Conservation (phyloP, 2,329 filamentous ascomycete genomes). For the Alternaria panax region DNA sequence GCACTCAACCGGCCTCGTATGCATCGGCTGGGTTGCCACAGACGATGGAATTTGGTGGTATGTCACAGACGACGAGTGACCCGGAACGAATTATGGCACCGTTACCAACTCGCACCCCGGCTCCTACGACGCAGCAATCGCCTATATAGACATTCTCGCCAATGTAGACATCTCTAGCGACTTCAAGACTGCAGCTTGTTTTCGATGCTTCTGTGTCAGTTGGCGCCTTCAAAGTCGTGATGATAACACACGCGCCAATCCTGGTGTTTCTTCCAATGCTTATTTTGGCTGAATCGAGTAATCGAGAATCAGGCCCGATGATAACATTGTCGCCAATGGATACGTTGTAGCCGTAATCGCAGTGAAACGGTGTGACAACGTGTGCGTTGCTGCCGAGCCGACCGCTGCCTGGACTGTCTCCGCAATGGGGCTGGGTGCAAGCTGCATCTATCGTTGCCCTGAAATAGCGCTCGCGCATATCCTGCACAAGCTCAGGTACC, state of each 20-base stretch:
- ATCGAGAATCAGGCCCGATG: slow-evolving; percentile 79
- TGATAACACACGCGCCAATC: neutral
- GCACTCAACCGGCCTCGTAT: slow-evolving; percentile 1
- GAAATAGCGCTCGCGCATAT: slow-evolving; percentile 74
- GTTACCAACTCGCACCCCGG: slow-evolving; percentile 61
- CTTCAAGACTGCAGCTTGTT: neutral
- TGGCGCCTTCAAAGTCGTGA: neutral
- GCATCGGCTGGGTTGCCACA: slow-evolving; percentile 53
- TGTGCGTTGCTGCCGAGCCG: slow-evolving; percentile 76
- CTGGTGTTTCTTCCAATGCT: neutral
- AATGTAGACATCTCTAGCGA: slow-evolving; percentile 1
- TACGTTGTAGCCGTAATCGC: slow-evolving; percentile 96
- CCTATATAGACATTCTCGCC: slow-evolving; percentile 61
- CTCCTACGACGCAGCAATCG: slow-evolving; percentile 65
- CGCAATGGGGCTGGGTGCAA: slow-evolving; percentile 43
- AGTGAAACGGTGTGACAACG: slow-evolving; percentile 87
- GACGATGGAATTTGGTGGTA: slow-evolving; percentile 55
- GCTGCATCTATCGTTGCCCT: slow-evolving; percentile 73
- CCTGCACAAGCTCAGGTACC: slow-evolving; percentile 69
- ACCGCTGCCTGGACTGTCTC: slow-evolving; percentile 49
- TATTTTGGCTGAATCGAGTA: slow-evolving; percentile 74
- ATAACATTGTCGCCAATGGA: slow-evolving; percentile 82
- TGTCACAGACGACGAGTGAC: slow-evolving; percentile 61
- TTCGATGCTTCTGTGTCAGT: neutral
- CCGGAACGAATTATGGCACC: slow-evolving; percentile 62